These are phyloP conservation scores for Taphrina flavorubra DNA, from an alignment of 1,139 yeast species.

Conservation along the genomic window DNA sequence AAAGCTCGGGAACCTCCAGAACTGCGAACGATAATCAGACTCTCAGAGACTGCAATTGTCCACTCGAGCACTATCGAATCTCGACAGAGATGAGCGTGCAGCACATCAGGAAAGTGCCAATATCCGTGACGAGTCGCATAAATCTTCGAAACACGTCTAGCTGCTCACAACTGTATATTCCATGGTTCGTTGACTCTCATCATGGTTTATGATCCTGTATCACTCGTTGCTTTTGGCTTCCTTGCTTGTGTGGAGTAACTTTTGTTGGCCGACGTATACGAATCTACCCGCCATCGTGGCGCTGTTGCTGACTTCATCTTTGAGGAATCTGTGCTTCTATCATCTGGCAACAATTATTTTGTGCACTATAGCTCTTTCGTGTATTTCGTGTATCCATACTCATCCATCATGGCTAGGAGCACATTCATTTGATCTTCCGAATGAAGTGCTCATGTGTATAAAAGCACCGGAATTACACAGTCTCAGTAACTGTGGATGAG, in stretches of 20 bases:
- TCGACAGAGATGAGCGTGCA: too few species aligned
- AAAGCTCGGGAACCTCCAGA: constrained; percentile 25
- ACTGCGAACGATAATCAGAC: too few species aligned
- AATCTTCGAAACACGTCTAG: not conserved
- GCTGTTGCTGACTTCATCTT: constrained; percentile 14
- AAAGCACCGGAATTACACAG: not conserved
- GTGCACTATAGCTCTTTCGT: too few species aligned
- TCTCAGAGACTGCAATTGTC: too few species aligned
- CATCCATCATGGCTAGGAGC: not conserved
- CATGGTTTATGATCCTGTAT: not conserved
- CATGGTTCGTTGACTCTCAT: too few species aligned
- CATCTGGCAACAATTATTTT: not conserved
- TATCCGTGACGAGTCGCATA: too few species aligned
- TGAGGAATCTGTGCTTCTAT: not conserved
- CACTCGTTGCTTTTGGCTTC: not conserved
- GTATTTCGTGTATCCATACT: not conserved
- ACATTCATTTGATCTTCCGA: not conserved
- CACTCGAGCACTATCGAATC: too few species aligned
- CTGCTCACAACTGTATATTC: not conserved
- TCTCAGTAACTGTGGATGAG: not conserved
- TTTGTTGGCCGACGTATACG: not conserved
- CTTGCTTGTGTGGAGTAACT: not conserved
- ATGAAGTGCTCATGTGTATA: not conserved
- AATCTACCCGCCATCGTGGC: not conserved
- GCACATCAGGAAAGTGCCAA: too few species aligned